Base-by-base conservation (phyloP, 2,329 filamentous ascomycete genomes). In the Alternaria hordeiaustralica region DNA sequence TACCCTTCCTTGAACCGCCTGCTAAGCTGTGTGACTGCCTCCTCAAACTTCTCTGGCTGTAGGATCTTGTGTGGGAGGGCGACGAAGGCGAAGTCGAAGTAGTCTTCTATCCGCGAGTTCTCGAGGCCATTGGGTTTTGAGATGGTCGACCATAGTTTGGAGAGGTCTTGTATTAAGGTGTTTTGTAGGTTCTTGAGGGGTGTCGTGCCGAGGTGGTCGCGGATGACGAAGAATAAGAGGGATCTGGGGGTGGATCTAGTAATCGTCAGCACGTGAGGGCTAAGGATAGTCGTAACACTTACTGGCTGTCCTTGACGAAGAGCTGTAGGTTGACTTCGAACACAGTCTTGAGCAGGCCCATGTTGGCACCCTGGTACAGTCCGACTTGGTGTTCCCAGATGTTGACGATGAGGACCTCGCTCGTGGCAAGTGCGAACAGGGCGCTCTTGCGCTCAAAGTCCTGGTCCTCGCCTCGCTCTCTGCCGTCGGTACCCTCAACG, bases 341-440 rank as follows among this genome's bases (percentile, higher is more conserved):
- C 5, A 99, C 96, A 0, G 96, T 99, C 87, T 99, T 99, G 75
- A 99, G 85, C 74, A 99, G 83, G 9, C 96, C 96, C 96, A 99
- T 99, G 81, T 99, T 99, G 73, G 96, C 96, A 61, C 96, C 96
- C 83, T 99, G 95, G 79, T 99, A 99, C 80, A 99, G 82, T 51
- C 96, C 96, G 66, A 99, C 96, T 82, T 99, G 96, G 81, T 97
- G 95, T 82, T 99, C 96, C 96, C 96, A 99, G 71, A 99, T 97
- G 79, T 99, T 99, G 81, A 99, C 92, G 77, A 99, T 96, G 72
- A 99, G 86, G 56, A 99, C 95, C 84, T 99, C 96, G 79, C 95
- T 98, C 18, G 96, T 99, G 54, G 96, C 96, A 75, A 99, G 87
- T 55, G 96, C 96, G 82, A 99, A 99, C 20, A 99, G 87, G 23